Base-by-base conservation (phyloP, 257 asterid species). In the Fraxinus quadrangulata region DNA sequence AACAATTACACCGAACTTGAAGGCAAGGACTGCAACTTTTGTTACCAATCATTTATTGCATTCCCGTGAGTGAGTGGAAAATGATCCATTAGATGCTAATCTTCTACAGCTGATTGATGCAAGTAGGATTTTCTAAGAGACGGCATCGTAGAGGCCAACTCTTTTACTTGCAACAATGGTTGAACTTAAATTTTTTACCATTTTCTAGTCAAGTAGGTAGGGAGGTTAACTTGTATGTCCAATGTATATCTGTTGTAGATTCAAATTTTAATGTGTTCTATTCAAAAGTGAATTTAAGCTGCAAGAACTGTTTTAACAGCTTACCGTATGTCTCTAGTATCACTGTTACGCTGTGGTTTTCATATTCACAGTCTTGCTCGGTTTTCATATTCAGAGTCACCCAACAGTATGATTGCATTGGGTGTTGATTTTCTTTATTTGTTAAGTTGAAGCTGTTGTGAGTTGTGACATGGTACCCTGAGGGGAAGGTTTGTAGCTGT, bases 21-120 rank as follows among this genome's bases (percentile, higher is more conserved):
- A 66, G 70, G 56, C 81, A 65, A 74, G 78, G 56, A 19, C 12
- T 24, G 59, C 45, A 37, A 36, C 33, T 51, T 68, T 16, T 47
- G 63, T 42, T 42, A 10, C 68, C 19, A 63, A 63, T 40, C 21
- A 16, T 42, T 14, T 37, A 19, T 49, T 31, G 30, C 72, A 68
- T 63, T 17, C 59, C 7, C 42, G 4, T 10, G 71, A 39, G 71
- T n/a, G 81, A 24, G 1, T 19, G 49, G 78, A 68, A 72, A 65
- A 19, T 31, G 72, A 33, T 51, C 63, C 7, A 36, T 24, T n/a
- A n/a, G 77, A 36, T 77, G 31, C 33, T 37, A 42, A 11, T 73
- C 8, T 51, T 63, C 69, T 24, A 11, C 36, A 74, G 56, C 54
- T 54, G 61, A 26, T 45, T 42, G 56, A n/a, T 73, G n/a, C 16